Conservation (phyloP, 306 rosid species). For the Vicia sativa region DNA sequence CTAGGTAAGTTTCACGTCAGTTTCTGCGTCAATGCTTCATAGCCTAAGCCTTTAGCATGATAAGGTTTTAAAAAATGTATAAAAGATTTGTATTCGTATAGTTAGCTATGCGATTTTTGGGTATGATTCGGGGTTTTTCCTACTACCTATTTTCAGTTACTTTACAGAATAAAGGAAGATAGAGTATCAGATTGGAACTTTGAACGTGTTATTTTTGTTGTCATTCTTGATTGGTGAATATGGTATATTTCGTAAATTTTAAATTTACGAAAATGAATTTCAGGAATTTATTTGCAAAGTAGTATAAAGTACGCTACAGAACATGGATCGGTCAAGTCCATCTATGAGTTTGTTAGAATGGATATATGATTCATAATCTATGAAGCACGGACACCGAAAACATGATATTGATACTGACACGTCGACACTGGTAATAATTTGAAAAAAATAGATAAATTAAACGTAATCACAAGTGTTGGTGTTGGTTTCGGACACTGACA, state of each 20-base stretch:
- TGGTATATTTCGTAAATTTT: not conserved
- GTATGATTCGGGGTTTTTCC: conserved; percentile 19
- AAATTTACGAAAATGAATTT: not conserved
- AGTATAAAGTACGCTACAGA: conserved; percentile 14
- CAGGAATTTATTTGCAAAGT: not conserved
- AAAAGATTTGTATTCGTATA: conserved; percentile 15
- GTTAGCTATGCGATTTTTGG: conserved; percentile 3
- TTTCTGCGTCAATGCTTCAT: too few relatives aligned
- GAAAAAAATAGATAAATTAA: too few relatives aligned
- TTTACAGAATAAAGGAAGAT: conserved; percentile 20
- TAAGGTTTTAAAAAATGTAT: conserved; percentile 7
- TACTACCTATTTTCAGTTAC: conserved; percentile 19
- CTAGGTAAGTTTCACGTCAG: too few relatives aligned
- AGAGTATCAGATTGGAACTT: not conserved
- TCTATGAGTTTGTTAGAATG: conserved; percentile 7
- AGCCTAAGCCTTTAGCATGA: conserved; percentile 13
- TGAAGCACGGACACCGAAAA: too few relatives aligned
- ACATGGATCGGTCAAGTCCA: conserved; percentile 8
- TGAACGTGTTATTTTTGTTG: conserved; percentile 15
- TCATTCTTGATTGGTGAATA: conserved; percentile 6
- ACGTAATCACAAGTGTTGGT: too few relatives aligned
- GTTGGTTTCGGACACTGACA: too few relatives aligned
- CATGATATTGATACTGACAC: too few relatives aligned
- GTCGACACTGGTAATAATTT: too few relatives aligned
- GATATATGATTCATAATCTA: too few relatives aligned